Evolutionary conservation across 78 protist genomes (phyloP).

Genomic region (Speleostelium caveatum): DNA sequence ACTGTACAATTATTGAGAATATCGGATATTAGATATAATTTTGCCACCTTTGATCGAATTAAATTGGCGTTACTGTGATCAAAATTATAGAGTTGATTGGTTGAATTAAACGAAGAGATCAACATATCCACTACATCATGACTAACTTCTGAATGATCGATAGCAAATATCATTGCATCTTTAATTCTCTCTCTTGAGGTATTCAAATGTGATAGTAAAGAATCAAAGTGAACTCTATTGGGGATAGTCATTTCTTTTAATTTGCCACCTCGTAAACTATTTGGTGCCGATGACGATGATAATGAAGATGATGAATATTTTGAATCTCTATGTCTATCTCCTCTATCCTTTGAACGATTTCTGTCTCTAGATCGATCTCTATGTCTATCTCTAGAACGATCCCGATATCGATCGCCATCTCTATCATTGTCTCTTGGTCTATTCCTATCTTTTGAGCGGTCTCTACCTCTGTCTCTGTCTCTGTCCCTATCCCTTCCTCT

Average conservation of each 20-base stretch:
- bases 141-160: conserved; percentile 53
- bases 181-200: conserved; percentile 30
- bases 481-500: not conserved
- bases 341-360: not conserved
- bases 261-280: not conserved
- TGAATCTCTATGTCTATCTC: not conserved
- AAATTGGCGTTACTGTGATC: not conserved
- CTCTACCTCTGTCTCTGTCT: not conserved
- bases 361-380: not conserved
- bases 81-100: not conserved
- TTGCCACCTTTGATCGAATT: conserved; percentile 29
- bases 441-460: not conserved
- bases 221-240: conserved; percentile 2
- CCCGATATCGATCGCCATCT: not conserved
- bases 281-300: too few relatives aligned
- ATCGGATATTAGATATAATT: conserved; percentile 51
- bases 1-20: conserved; percentile 63
- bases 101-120: not conserved
- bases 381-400: conserved; percentile 6
- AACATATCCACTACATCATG: conserved; percentile 42
- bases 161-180: conserved; percentile 50
- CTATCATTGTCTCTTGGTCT: conserved; percentile 9
- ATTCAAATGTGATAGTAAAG: not conserved
- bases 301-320: too few relatives aligned
- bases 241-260: conserved; percentile 12